Evolutionary conservation across 345 rosid genomes (phyloP), one percentile per base, ranked within the genome.

Genomic region (Eucalyptus camaldulensis): DNA sequence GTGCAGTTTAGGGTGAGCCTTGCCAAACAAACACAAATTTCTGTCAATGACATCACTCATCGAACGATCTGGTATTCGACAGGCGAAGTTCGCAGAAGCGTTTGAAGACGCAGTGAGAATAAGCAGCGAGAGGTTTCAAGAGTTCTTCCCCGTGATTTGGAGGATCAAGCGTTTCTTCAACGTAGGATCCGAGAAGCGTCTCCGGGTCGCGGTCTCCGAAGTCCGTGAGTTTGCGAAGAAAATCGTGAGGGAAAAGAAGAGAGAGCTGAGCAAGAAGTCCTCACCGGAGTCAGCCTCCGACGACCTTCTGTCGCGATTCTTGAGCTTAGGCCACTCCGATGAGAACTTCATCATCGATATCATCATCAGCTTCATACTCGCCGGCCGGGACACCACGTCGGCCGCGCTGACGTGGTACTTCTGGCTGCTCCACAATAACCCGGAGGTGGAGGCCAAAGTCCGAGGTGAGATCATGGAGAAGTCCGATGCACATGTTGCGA

Each of bases 201-300:
- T 89, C 13, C 49, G 33, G 50, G 54, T 67, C 4, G 67, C 67
- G n/a, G 40, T 89, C 15, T 37, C 37, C 10, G 89, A 88, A 25
- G 93, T 95, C 14, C 94, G 92, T 3, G 92, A 92, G 47, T 94
- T 94, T 15, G 94, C 96, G 2, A 90, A 65, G 17, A 91, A 91
- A 6, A 91, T 96, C 37, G 90, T 94, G 13, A 87, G 29, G 29
- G 94, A 94, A 16, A 96, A 94, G 93, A 94, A 92, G 87, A 17
- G 12, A 69, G 76, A 88, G 87, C 60, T 45, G 9, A 56, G 88
- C 8, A 37, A 87, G 29, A 85, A 89, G 49, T 92, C 89, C 7
- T 89, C 90, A 2, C 87, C 90, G 4, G 86, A 40, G 15, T 67
- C 86, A 12, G 93, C 93, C 58, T 83, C 92, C 3, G 91, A 92